phyloP scores from a whole-genome alignment of 768 basidiomycete species.

The Dioszegia crocea region DNA sequence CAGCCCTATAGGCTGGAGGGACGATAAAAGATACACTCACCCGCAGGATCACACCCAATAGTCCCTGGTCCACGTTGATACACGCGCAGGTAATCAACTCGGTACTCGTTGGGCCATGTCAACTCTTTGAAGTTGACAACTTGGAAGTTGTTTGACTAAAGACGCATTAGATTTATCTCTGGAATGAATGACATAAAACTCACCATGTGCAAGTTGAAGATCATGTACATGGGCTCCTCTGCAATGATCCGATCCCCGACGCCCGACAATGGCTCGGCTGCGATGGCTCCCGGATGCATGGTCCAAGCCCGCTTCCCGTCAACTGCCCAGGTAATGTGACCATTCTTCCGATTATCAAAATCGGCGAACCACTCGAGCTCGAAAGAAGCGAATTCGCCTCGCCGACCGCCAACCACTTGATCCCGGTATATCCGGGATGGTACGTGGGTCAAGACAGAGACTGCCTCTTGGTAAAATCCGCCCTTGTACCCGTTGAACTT shows the following conservation, averaged over 20 bases:
- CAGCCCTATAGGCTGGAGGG: too few relatives aligned
- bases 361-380: constrained; percentile 54
- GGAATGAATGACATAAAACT: too few relatives aligned
- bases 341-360: constrained; percentile 34
- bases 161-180: too few relatives aligned
- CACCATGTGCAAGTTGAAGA: constrained; percentile 6
- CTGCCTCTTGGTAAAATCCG: constrained; percentile 56
- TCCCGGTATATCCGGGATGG: not conserved
- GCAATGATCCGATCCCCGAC: constrained; percentile 68
- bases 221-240: constrained; percentile 72
- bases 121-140: constrained; percentile 66
- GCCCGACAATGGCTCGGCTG: constrained; percentile 58
- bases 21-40: constrained; percentile 12
- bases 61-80: constrained; percentile 66
- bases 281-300: constrained; percentile 62
- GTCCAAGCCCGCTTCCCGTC: constrained; percentile 52
- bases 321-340: constrained; percentile 47
- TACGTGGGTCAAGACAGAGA: constrained; percentile 53
- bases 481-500: constrained; percentile 51
- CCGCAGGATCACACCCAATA: constrained; percentile 44
- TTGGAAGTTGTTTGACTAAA: constrained; percentile 60
- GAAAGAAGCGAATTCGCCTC: constrained; percentile 34
- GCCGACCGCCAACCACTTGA: constrained; percentile 5
- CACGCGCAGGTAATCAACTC: constrained; percentile 78
- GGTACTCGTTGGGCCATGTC: constrained; percentile 71